Base-by-base conservation (phyloP, 2,329 filamentous ascomycete species). In the Talaromyces marneffei region DNA sequence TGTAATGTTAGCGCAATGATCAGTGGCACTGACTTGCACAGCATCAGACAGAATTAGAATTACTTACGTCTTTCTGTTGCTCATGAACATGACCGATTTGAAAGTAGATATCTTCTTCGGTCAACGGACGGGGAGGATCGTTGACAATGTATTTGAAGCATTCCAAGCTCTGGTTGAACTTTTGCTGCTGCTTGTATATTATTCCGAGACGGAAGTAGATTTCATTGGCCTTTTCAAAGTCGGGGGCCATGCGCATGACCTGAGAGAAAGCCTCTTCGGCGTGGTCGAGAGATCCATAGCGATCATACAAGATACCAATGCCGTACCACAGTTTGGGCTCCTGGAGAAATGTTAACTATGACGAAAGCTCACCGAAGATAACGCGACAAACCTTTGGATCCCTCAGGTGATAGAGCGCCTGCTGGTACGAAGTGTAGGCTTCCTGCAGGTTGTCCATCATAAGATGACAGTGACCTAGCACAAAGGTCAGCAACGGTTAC, bases 361-460 rank as follows among this genome's bases (percentile, higher is more conserved):
- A 37, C 6, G 16, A 42, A 20, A 14, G 20, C n/a, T 40, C 25
- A 20, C 18, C 7, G 3, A 23, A 55, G n/a, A 23, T 39, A 55
- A 6, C 9, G 61, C 56, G 27, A 74, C 81, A 65, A 77, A 93
- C 91, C 85, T 97, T 97, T 1, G 93, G 92, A 73, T 97, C 93
- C 54, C 89, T 86, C 42, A 99, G 81, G 75, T 97, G 93, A 65
- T 97, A 93, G 6, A 97, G 79, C 5, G 94, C 94, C 73, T 95
- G 91, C 74, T 99, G 94, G 73, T 99, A 99, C 0, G 94, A 92
- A 33, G 91, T 90, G 71, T 99, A 99, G 0, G 94, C 94, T 72
- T 97, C 92, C 77, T 97, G 94, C 35, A 97, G 79, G 70, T 97
- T 93, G 71, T 99, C 94, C 85, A 96, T 96, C 94, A 99, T 99